Percentiles rank a stretch among this genome's conserved stretches.
Evolutionary conservation across 192 early-diverging fungal species (phyloP).

Genomic region (Umbelopsis sp.): DNA sequence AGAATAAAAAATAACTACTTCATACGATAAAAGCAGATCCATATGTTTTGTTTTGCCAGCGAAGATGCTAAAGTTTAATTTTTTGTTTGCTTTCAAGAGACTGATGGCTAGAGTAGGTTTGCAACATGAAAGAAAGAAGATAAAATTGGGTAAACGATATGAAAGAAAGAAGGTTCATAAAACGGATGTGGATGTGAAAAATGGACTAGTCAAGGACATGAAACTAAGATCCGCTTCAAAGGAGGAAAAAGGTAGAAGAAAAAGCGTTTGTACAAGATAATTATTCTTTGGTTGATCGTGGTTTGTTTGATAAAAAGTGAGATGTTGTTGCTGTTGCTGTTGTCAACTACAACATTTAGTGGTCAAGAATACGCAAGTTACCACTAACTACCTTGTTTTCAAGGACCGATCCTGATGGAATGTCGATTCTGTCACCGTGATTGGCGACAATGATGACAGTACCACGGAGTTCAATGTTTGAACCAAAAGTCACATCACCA

Average conservation of each 20-base stretch:
- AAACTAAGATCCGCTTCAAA: too few species aligned
- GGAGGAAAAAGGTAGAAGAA: neutral
- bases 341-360: conserved; percentile 44
- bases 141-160: neutral
- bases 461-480: conserved; percentile 85
- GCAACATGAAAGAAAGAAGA: neutral
- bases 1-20: too few species aligned
- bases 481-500: conserved; percentile 97
- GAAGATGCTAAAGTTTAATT: neutral
- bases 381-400: conserved; percentile 99
- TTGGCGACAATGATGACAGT: conserved; percentile 99
- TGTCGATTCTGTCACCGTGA: conserved; percentile 96
- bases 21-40: too few species aligned
- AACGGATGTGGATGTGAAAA: neutral
- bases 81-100: neutral
- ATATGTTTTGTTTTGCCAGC: neutral
- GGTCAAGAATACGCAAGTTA: conserved; percentile 86
- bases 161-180: neutral
- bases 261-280: conserved; percentile 17
- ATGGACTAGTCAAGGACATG: neutral
- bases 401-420: conserved; percentile 90
- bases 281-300: too few species aligned
- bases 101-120: neutral
- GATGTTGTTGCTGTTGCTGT: too few species aligned
- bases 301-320: neutral